These are phyloP conservation scores for Diaporthe eres DNA, from an alignment of 2,329 filamentous ascomycete genomes.

Conservation along the genomic window DNA sequence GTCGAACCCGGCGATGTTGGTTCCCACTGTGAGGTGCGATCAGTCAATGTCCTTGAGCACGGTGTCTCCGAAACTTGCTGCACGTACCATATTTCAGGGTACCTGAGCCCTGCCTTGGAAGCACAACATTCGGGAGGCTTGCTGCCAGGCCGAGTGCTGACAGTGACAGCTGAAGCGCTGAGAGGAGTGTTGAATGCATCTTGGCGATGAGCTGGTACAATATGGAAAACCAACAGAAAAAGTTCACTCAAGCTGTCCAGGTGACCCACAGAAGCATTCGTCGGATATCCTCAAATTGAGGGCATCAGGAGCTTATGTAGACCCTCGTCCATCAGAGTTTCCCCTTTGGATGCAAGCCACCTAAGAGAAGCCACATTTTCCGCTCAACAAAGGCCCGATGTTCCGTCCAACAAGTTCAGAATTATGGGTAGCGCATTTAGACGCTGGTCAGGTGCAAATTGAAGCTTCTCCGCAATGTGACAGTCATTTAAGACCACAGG, in stretches of 20 bases:
- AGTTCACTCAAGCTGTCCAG: not conserved
- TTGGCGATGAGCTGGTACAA: not conserved
- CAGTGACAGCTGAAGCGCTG: conserved; percentile 9
- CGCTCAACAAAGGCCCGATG: not conserved
- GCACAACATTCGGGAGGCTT: conserved; percentile 12
- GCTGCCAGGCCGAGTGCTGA: conserved; percentile 28
- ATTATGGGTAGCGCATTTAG: conserved; percentile 1
- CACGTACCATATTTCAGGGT: not conserved
- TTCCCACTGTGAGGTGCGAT: conserved; percentile 45
- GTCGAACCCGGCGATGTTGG: conserved; percentile 63
- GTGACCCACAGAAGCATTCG: too few relatives aligned
- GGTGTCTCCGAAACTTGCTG: too few relatives aligned
- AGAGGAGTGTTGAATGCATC: conserved; percentile 15
- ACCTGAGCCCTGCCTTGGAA: conserved; percentile 27
- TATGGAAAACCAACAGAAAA: not conserved
- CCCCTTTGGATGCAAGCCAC: not conserved
- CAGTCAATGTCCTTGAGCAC: not conserved
- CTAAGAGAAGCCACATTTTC: not conserved
- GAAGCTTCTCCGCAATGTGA: not conserved
- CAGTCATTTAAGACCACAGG: not conserved
- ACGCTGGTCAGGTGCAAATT: not conserved
- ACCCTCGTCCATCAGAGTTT: too few relatives aligned
- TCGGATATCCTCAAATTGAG: not conserved
- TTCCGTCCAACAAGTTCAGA: not conserved
- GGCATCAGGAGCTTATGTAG: not conserved